Conservation (phyloP, 2,329 filamentous ascomycete genomes). For the Nemania sp. region DNA sequence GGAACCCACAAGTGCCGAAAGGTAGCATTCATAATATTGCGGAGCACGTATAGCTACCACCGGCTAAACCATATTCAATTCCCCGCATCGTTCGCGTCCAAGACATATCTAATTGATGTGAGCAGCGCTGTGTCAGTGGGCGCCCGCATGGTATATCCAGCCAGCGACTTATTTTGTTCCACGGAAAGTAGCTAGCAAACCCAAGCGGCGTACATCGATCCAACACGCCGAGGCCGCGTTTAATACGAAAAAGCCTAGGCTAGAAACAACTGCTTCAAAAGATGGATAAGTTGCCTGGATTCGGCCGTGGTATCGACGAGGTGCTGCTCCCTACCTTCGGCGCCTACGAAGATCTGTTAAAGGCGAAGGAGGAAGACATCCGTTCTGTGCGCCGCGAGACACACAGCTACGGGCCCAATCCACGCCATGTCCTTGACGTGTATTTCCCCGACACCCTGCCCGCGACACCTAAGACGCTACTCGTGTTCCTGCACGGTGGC, state of each 20-base stretch:
- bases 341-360: constrained; percentile 43
- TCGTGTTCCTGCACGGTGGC: constrained; percentile 53
- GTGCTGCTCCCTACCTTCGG: constrained; percentile 45
- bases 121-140: background rate
- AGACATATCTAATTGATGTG: background rate
- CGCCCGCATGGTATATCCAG: background rate
- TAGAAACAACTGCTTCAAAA: background rate
- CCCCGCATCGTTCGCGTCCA: constrained; percentile 19
- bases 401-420: constrained; percentile 51
- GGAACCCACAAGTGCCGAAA: constrained; percentile 30
- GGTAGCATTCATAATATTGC: constrained; percentile 8
- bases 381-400: constrained; percentile 48
- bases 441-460: constrained; percentile 48
- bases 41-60: background rate
- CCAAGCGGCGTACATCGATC: background rate
- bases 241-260: background rate
- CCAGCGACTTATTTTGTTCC: background rate
- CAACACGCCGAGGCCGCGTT: background rate
- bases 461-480: constrained; percentile 40
- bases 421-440: constrained; percentile 55
- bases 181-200: background rate
- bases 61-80: constrained; percentile 30
- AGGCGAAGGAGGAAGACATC: constrained; percentile 45
- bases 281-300: constrained; percentile 27
- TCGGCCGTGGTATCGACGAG: constrained; percentile 28